Conservation (phyloP, 2,329 filamentous ascomycete species). For the Lachnellula suecica region DNA sequence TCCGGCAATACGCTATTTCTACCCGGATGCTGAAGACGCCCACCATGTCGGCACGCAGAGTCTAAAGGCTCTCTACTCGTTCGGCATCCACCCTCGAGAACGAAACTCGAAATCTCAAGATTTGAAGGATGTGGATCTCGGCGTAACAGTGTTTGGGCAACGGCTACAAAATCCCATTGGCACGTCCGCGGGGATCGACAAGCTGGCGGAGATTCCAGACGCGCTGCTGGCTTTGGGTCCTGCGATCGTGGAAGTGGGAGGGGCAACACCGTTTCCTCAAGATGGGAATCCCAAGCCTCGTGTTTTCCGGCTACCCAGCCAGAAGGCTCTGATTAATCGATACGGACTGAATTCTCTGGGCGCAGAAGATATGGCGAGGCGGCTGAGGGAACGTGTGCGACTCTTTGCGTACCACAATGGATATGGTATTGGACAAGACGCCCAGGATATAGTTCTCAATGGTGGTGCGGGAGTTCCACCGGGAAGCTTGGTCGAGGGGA, state of each 20-base stretch:
- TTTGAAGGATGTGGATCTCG: slow-evolving; percentile 37
- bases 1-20: slow-evolving; percentile 62
- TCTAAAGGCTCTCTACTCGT: slow-evolving; percentile 70
- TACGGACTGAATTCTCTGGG: slow-evolving; percentile 94
- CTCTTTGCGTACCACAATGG: slow-evolving; percentile 72
- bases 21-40: slow-evolving; percentile 84
- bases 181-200: slow-evolving; percentile 94
- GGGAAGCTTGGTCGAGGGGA: slow-evolving; percentile 74
- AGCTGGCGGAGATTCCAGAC: slow-evolving; percentile 86
- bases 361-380: slow-evolving; percentile 80
- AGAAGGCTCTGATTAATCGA: slow-evolving; percentile 89
- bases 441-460: slow-evolving; percentile 72
- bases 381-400: slow-evolving; percentile 74
- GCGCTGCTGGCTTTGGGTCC: slow-evolving; percentile 82
- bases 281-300: slow-evolving; percentile 83
- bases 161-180: slow-evolving; percentile 82
- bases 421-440: slow-evolving; percentile 58
- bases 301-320: slow-evolving; percentile 80
- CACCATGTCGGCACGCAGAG: slow-evolving; percentile 75
- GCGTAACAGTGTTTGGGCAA: slow-evolving; percentile 69
- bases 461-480: slow-evolving; percentile 77
- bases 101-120: slow-evolving; percentile 41
- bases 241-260: slow-evolving; percentile 87
- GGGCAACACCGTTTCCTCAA: slow-evolving; percentile 84
- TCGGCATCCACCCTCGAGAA: slow-evolving; percentile 81